A percentile compares a stretch with the other conserved stretches of the same genome.
Conservation (phyloP, 2,329 filamentous ascomycete species). For the Hypoxylon sp. region DNA sequence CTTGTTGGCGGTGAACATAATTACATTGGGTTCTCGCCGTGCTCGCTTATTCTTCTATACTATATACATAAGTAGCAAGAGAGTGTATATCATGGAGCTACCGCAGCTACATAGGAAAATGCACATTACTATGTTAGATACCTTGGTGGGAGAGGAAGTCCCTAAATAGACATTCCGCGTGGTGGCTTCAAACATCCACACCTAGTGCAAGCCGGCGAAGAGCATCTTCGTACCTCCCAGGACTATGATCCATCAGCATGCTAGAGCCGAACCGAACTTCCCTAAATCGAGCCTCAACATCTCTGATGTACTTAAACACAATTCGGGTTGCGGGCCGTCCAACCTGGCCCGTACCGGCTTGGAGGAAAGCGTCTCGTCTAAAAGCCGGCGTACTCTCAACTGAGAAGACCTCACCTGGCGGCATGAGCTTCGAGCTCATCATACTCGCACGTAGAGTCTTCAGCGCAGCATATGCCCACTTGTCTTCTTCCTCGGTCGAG, state of each 20-base stretch:
- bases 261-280: constrained; percentile 79
- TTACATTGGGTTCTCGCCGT: neutral
- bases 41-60: neutral
- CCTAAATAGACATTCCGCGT: neutral
- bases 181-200: constrained; percentile 38
- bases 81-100: neutral
- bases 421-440: constrained; percentile 77
- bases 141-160: too few species aligned
- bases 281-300: constrained; percentile 77
- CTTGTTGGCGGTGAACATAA: neutral
- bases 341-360: constrained; percentile 62
- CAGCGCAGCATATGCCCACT: constrained; percentile 77
- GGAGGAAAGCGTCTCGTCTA: constrained; percentile 73
- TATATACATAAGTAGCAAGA: neutral
- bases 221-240: constrained; percentile 78
- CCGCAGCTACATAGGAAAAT: neutral
- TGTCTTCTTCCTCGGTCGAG: constrained; percentile 68
- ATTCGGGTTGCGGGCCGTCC: constrained; percentile 76
- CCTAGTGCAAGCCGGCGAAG: constrained; percentile 70
- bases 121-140: neutral
- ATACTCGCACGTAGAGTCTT: constrained; percentile 76
- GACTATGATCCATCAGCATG: constrained; percentile 83
- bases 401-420: constrained; percentile 81
- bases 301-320: constrained; percentile 76
- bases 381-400: constrained; percentile 77